Evolutionary conservation across 1,284 basidiomycete species (phyloP), one percentile per base, ranked within the genome.

Genomic region (Apiotrichum sp.): DNA sequence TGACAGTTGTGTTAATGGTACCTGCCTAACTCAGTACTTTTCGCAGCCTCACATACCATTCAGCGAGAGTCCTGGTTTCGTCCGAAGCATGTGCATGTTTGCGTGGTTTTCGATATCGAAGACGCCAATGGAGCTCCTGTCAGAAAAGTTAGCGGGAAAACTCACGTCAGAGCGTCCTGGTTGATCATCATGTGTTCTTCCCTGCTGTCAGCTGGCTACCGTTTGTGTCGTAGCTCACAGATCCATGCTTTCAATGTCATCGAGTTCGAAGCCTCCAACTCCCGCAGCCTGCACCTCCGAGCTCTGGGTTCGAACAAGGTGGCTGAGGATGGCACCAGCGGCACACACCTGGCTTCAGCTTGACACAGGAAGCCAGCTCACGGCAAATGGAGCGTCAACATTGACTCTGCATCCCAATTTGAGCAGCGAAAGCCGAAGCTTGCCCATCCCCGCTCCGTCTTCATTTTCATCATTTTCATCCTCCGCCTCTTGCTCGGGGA

Each of bases 91-190:
- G 68, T 91, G 85, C 44, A 87, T 83, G 13, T 86, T 89, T 0
- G 88, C 89, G 66, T 92, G 89, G 39, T 80, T 84, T 77, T 93
- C 89, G 61, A 83, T 83, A 62, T 87, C 85, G 65, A 96, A 93
- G 29, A 96, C 81, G 63, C 90, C 88, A n/a, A 97, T 78, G 0
- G 91, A 92, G 53, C 89, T 91, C 57, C 22, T 50, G 32, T 65
- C 33, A 63, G 52, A 8, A 33, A 13, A 4, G 9, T 2, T 16
- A 3, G 16, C 22, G 22, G 8, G 6, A 14, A 42, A 40, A 65
- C 81, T 61, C 65, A 88, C 88, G 82, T 83, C 46, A 95, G 78
- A 2, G 90, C 86, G 68, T 93, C 91, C 4, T 85, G 80, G 67
- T 92, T 92, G 66, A 95, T 86, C 56, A 91, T 87, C 89, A 95